Evolutionary conservation across 768 basidiomycete species (phyloP), one percentile per base, ranked within the genome.

Genomic region (Mycena floridula): DNA sequence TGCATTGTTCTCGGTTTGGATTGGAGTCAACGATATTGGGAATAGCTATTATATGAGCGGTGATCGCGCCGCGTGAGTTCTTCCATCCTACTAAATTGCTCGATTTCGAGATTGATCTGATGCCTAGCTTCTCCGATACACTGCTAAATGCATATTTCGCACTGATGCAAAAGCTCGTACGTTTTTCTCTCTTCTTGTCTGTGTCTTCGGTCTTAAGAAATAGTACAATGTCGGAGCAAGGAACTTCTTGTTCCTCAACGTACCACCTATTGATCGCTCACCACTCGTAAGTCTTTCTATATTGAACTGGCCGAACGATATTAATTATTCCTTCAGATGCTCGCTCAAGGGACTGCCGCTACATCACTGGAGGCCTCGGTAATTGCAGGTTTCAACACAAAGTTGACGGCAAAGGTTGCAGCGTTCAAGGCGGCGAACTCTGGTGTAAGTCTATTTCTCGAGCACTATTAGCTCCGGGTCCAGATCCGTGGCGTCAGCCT

Each of bases 21-120:
- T 86, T 45, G 83, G 84, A 1, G 79, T 85, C 50, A 85, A 85
- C 52, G 83, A 85, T 52, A 71, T 85, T 25, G 79, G 75, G 23
- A 76, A 76, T 51, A 77, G 73, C 41, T 80, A 67, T 45, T 72
- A 67, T 40, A 16, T 59, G 42, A 49, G 62, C 23, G 79, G 77
- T 0, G 67, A 74, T 51, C 68, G 76, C 20, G 59, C 51, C 40
- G 73, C 74, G 77, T 79, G 52, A 43, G 77, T 61, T 20, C 25
- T 25, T 8, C 22, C 18, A 23, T 37, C 20, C 22, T 23, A 25
- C 20, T 42, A 11, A 6, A 18, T 4, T 8, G 12, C 22, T 27
- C n/a, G 21, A 2, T 49, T 35, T 5, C 7, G 16, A 38, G 2
- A 11, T 15, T 37, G 3, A 22, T 4, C 28, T 32, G 5, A 22